Percentiles rank a stretch among this genome's conserved stretches.
These are phyloP conservation scores for Datura wrightii DNA, from an alignment of 257 asterid species.

Conservation along the genomic window DNA sequence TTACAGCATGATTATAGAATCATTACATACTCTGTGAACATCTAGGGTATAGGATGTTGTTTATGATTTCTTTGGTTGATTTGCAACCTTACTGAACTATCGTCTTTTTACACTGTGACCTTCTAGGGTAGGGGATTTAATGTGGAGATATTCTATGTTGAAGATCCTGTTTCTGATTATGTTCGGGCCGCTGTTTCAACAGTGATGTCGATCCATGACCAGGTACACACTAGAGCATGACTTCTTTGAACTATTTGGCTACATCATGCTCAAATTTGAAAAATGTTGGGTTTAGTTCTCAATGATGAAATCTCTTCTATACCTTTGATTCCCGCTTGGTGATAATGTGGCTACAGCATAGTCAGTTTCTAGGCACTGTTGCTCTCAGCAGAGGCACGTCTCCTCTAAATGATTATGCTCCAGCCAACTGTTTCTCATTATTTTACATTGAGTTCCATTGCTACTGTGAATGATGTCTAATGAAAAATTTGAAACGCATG, in stretches of 20 bases:
- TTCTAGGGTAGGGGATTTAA: conserved; percentile 90
- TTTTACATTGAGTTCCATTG: neutral
- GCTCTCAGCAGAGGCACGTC: neutral
- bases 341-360: neutral
- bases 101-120: conserved; percentile 19
- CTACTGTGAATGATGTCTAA: neutral
- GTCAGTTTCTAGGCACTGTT: neutral
- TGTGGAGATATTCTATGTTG: conserved; percentile 75
- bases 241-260: conserved; percentile 18
- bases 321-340: neutral
- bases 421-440: neutral
- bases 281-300: conserved; percentile 4
- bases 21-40: neutral
- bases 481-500: neutral
- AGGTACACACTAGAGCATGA: conserved; percentile 49
- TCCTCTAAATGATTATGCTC: neutral
- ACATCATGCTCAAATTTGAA: neutral
- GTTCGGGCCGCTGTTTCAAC: conserved; percentile 79
- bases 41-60: neutral
- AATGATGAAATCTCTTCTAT: neutral
- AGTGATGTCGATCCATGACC: conserved; percentile 75
- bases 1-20: neutral
- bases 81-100: conserved; percentile 17
- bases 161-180: conserved; percentile 90
- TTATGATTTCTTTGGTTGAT: neutral